These are phyloP conservation scores for Solanum verrucosum DNA, from an alignment of 257 asterid species.

Conservation along the genomic window DNA sequence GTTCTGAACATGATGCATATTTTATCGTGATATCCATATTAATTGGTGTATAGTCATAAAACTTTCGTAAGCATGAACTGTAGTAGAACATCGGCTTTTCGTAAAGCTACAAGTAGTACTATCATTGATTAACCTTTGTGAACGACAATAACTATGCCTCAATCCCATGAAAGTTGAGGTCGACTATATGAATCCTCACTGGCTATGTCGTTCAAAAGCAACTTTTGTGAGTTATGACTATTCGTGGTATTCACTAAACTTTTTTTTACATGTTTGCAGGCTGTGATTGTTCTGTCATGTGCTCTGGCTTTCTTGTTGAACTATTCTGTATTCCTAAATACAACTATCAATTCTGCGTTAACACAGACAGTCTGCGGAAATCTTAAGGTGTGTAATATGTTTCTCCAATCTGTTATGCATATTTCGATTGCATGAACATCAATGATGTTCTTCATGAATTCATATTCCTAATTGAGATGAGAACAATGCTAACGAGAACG, in stretches of 20 bases:
- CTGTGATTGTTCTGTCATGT: slow-evolving; percentile 12
- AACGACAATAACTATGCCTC: background rate
- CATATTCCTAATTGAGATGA: background rate
- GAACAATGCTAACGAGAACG: background rate
- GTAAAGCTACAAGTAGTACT: background rate
- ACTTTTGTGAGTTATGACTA: background rate
- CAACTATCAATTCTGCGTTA: slow-evolving; percentile 17
- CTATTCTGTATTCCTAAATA: slow-evolving; percentile 11
- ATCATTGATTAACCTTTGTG: background rate
- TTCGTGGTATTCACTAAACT: background rate
- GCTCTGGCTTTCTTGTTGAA: slow-evolving; percentile 17
- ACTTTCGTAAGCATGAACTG: background rate
- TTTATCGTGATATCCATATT: background rate
- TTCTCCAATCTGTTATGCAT: background rate
- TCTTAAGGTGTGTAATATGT: slow-evolving; percentile 5
- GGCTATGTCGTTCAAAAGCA: background rate
- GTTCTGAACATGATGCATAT: background rate
- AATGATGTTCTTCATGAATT: background rate
- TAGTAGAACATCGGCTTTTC: background rate
- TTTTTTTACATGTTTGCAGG: slow-evolving; percentile 1
- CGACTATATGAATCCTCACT: background rate
- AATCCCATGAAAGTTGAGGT: background rate
- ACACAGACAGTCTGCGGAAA: slow-evolving; percentile 17
- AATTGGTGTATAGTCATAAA: background rate
- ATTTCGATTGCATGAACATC: background rate